Conservation (phyloP, 2,329 filamentous ascomycete genomes). For the Trichophyton benhamiae region DNA sequence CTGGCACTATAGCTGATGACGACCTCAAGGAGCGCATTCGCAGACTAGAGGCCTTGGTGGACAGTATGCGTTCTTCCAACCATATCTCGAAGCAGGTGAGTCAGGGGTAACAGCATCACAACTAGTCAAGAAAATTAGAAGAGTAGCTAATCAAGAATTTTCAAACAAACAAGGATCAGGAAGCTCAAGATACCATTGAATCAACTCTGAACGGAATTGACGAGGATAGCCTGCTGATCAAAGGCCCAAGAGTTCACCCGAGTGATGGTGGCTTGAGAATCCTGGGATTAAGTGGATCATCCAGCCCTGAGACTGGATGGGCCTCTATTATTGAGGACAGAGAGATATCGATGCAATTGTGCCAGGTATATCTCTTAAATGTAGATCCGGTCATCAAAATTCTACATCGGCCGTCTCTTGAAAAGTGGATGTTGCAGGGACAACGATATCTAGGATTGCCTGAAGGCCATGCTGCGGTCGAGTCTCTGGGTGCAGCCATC, state of each 20-base stretch:
- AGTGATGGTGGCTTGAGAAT: not conserved
- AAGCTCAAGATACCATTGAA: not conserved
- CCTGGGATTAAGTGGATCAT: not conserved
- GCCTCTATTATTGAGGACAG: not conserved
- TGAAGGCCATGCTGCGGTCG: not conserved
- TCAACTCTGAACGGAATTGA: not conserved
- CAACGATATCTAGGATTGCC: not conserved
- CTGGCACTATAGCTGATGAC: not conserved
- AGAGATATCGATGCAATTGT: not conserved
- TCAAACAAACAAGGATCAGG: not conserved
- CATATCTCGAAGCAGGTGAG: not conserved
- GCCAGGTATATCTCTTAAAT: not conserved
- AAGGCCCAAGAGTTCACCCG: not conserved
- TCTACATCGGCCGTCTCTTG: not conserved
- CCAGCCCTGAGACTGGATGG: not conserved
- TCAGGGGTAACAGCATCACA: not conserved
- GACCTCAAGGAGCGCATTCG: not conserved
- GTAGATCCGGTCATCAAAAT: not conserved
- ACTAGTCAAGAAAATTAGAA: not conserved
- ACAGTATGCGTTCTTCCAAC: not conserved
- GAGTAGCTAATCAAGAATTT: not conserved
- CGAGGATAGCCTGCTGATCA: not conserved
- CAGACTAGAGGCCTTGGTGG: not conserved
- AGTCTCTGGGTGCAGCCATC: not conserved
- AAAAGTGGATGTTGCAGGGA: not conserved